These are phyloP conservation scores for Phoma sp. DNA, from an alignment of 2,329 filamentous ascomycete species.

Conservation along the genomic window DNA sequence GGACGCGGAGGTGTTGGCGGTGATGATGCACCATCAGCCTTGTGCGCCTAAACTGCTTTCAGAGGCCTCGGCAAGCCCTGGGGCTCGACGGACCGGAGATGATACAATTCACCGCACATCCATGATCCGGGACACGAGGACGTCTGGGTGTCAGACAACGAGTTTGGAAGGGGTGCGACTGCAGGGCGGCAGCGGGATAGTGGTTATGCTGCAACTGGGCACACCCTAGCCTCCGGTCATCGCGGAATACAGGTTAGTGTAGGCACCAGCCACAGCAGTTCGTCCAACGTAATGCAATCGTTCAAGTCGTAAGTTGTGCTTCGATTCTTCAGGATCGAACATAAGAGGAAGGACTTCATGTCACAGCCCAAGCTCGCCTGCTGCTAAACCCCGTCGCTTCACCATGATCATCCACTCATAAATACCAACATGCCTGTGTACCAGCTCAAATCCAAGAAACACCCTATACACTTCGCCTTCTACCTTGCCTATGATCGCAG, in stretches of 20 bases:
- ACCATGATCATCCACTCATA: conserved; percentile 11
- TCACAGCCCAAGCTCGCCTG: conserved; percentile 3
- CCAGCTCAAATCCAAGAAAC: conserved; percentile 14
- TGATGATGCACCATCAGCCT: conserved; percentile 35
- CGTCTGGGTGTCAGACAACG: background rate
- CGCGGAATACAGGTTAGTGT: background rate
- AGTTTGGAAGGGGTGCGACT: background rate
- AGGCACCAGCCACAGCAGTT: background rate
- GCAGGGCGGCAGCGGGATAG: background rate
- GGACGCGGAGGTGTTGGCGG: conserved; percentile 28
- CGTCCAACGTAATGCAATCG: background rate
- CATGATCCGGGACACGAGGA: conserved; percentile 1
- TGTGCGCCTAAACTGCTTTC: conserved; percentile 23
- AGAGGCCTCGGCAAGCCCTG: conserved; percentile 22
- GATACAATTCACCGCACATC: conserved; percentile 1
- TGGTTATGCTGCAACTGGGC: background rate
- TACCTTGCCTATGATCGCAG: conserved; percentile 22
- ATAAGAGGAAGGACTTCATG: conserved; percentile 16
- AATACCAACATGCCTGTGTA: conserved; percentile 6
- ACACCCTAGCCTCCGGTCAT: conserved; percentile 1
- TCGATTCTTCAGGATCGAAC: conserved; percentile 17
- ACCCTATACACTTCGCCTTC: conserved; percentile 22
- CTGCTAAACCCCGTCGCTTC: conserved; percentile 12
- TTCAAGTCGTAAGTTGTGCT: conserved; percentile 15
- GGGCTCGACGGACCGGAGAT: conserved; percentile 14